These are phyloP conservation scores for Tylopilus intermedius DNA, from an alignment of 768 basidiomycete genomes.

Conservation along the genomic window DNA sequence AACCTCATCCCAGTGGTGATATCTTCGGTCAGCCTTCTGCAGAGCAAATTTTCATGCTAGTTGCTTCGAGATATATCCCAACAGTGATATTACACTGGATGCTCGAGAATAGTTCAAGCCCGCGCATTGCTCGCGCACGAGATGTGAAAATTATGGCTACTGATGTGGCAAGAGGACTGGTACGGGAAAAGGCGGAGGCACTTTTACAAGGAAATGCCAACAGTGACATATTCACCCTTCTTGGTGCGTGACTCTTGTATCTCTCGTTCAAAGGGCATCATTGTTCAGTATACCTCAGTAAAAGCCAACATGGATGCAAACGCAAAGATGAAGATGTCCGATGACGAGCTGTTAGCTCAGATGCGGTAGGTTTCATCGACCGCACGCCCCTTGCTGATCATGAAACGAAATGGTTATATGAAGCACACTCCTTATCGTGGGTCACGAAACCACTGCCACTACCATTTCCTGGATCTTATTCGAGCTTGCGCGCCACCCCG, in stretches of 20 bases:
- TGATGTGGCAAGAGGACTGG: not conserved
- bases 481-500: too few species aligned
- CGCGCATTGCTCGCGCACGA: not conserved
- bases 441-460: too few species aligned
- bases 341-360: too few species aligned
- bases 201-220: constrained; percentile 10
- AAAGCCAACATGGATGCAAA: constrained; percentile 4
- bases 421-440: too few species aligned
- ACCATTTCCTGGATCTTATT: too few species aligned
- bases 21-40: constrained; percentile 10
- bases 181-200: constrained; percentile 5
- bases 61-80: constrained; percentile 7
- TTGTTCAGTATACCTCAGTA: constrained; percentile 4
- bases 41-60: constrained; percentile 5
- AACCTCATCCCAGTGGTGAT: not conserved
- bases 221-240: constrained; percentile 24
- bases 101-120: not conserved
- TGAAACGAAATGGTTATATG: too few species aligned
- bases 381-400: too few species aligned
- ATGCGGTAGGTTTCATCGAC: too few species aligned
- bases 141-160: not conserved
- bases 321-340: too few species aligned
- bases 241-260: constrained; percentile 29
- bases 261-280: too few species aligned
- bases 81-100: constrained; percentile 1